Percentiles rank a stretch among this genome's conserved stretches.
These are phyloP conservation scores for Phytophthora citrophthora DNA, from an alignment of 352 stramenopile species.

Conservation along the genomic window DNA sequence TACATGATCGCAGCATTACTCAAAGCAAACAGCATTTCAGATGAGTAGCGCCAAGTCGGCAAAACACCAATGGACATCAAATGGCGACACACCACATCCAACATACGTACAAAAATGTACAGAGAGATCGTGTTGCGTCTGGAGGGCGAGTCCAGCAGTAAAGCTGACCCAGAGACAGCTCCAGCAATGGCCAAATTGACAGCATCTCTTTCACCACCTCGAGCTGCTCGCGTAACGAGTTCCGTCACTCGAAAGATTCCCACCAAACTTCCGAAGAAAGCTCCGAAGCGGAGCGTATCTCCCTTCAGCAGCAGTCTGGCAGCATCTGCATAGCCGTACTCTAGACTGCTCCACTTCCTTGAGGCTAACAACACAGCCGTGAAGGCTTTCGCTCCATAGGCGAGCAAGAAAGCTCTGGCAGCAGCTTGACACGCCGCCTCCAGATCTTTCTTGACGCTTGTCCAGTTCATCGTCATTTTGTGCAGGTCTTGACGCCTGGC, in stretches of 20 bases:
- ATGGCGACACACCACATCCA: slow-evolving; percentile 82
- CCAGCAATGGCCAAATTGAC: slow-evolving; percentile 76
- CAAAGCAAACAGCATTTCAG: slow-evolving; percentile 72
- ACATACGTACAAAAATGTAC: slow-evolving; percentile 89
- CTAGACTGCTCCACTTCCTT: slow-evolving; percentile 77
- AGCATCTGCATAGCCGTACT: slow-evolving; percentile 81
- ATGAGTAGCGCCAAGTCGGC: slow-evolving; percentile 67
- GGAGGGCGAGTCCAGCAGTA: slow-evolving; percentile 73
- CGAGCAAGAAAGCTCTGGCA: slow-evolving; percentile 63
- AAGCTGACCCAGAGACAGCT: slow-evolving; percentile 63
- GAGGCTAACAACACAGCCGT: slow-evolving; percentile 79
- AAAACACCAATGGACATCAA: slow-evolving; percentile 59
- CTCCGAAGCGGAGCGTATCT: slow-evolving; percentile 82
- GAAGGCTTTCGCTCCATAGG: slow-evolving; percentile 86
- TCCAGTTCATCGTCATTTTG: slow-evolving; percentile 38
- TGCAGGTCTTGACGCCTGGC: slow-evolving; percentile 45
- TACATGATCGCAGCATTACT: slow-evolving; percentile 88
- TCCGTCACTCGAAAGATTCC: slow-evolving; percentile 74
- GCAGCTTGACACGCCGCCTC: slow-evolving; percentile 55
- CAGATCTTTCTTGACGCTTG: slow-evolving; percentile 51
- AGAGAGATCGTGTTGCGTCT: slow-evolving; percentile 77
- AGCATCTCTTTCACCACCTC: slow-evolving; percentile 53
- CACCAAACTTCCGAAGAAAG: slow-evolving; percentile 80
- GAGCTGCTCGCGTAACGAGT: slow-evolving; percentile 49
- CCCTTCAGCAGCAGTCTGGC: slow-evolving; percentile 65